Evolutionary conservation across 495 filamentous ascomycete genomes (phyloP).

Genomic region (Aspergillus steynii): DNA sequence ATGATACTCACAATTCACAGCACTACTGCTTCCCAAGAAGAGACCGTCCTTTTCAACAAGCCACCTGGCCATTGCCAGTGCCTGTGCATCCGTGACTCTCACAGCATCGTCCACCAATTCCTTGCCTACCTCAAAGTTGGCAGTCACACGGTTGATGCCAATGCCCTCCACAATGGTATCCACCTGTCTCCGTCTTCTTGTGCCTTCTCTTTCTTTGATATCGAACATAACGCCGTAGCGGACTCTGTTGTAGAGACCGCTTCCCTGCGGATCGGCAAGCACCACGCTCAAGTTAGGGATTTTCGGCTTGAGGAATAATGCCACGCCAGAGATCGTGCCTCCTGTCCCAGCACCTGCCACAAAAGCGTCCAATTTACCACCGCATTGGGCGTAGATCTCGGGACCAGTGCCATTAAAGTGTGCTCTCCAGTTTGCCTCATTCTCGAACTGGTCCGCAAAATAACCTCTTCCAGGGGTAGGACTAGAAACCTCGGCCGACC

Average conservation of each 20-base stretch:
- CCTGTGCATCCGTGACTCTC: slow-evolving; percentile 88
- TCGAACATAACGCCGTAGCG: slow-evolving; percentile 96
- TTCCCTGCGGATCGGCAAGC: slow-evolving; percentile 91
- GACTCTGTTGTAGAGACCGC: slow-evolving; percentile 87
- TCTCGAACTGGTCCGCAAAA: slow-evolving; percentile 98
- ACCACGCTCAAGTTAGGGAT: slow-evolving; percentile 68
- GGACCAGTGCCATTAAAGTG: slow-evolving; percentile 84
- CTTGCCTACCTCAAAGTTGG: slow-evolving; percentile 85
- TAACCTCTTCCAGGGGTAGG: slow-evolving; percentile 59
- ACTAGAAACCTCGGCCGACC: slow-evolving; percentile 8
- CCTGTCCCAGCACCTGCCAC: slow-evolving; percentile 95
- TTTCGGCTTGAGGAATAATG: slow-evolving; percentile 73
- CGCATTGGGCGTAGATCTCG: slow-evolving; percentile 80
- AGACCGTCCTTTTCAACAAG: slow-evolving; percentile 95
- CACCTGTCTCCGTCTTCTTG: slow-evolving; percentile 82
- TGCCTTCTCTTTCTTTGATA: slow-evolving; percentile 82
- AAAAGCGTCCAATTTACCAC: slow-evolving; percentile 79
- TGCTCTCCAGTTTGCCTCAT: slow-evolving; percentile 78
- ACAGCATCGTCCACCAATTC: slow-evolving; percentile 87
- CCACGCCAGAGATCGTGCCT: slow-evolving; percentile 87
- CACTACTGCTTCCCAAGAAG: slow-evolving; percentile 90
- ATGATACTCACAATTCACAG: slow-evolving; percentile 77
- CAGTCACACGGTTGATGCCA: slow-evolving; percentile 87
- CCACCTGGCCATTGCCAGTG: slow-evolving; percentile 89
- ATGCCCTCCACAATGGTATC: slow-evolving; percentile 97